phyloP scores from a whole-genome alignment of 2,329 filamentous ascomycete species.

The Aspergillus udagawae region DNA sequence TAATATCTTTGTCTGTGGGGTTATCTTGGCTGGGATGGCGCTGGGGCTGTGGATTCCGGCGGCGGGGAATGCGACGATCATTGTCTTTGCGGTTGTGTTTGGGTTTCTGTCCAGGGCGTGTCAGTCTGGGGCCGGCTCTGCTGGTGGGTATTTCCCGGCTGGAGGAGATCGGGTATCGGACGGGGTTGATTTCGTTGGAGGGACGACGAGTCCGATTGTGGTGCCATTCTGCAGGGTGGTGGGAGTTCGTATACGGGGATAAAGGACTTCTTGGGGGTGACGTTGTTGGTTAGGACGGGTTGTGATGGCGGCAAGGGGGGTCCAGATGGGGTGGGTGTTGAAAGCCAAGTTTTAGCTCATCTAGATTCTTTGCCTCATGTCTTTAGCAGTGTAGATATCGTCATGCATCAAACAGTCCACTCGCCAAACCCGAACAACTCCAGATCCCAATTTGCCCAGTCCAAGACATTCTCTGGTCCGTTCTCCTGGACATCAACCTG shows the following conservation, averaged over 20 bases:
- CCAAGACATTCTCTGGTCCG: constrained; percentile 2
- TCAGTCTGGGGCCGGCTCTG: constrained; percentile 57
- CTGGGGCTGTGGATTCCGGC: constrained; percentile 25
- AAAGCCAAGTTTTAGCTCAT: constrained; percentile 9
- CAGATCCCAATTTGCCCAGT: constrained; percentile 17
- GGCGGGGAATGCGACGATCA: constrained; percentile 50
- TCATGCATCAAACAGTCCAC: constrained; percentile 12
- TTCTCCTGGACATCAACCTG: background rate
- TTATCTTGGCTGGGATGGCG: constrained; percentile 7
- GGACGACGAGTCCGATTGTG: constrained; percentile 63
- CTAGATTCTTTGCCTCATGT: constrained; percentile 4
- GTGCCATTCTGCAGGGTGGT: constrained; percentile 52
- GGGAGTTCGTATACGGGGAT: constrained; percentile 54
- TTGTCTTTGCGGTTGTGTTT: constrained; percentile 61
- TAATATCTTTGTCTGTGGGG: constrained; percentile 14
- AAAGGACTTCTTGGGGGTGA: constrained; percentile 62
- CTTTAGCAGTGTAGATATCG: background rate
- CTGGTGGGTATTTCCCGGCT: constrained; percentile 63
- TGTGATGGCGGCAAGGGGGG: background rate
- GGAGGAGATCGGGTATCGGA: constrained; percentile 62
- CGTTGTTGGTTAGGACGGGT: constrained; percentile 39
- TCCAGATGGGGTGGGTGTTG: constrained; percentile 1
- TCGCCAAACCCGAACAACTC: constrained; percentile 16
- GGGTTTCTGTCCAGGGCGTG: constrained; percentile 61
- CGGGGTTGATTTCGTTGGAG: too few relatives aligned